Evolutionary conservation across 2,329 filamentous ascomycete genomes (phyloP).

Genomic region (Paecilomyces sp.): DNA sequence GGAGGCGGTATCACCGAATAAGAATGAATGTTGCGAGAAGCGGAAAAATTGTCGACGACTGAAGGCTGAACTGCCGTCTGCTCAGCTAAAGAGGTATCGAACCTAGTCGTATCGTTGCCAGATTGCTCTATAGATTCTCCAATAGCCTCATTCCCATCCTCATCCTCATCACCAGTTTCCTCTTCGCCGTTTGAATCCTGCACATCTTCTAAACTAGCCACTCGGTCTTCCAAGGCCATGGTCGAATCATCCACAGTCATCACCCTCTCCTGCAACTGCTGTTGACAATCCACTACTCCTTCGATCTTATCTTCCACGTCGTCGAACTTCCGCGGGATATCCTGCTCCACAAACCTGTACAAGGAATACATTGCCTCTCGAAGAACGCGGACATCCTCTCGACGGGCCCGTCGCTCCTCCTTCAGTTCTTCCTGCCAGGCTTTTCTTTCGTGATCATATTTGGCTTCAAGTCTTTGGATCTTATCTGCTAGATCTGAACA

Average conservation of each 20-base stretch:
- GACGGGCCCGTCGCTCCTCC: slow-evolving; percentile 16
- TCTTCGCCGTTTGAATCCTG: neutral
- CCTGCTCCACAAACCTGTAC: slow-evolving; percentile 17
- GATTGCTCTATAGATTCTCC: neutral
- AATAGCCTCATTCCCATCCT: neutral
- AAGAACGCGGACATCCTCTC: slow-evolving; percentile 18
- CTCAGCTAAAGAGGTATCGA: neutral
- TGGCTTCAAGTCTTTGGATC: slow-evolving; percentile 16
- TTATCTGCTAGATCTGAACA: slow-evolving; percentile 12
- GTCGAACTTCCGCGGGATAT: slow-evolving; percentile 17
- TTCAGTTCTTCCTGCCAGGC: slow-evolving; percentile 13
- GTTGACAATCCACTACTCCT: slow-evolving; percentile 16
- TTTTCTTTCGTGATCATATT: slow-evolving; percentile 15
- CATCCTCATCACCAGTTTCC: neutral
- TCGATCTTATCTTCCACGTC: slow-evolving; percentile 20
- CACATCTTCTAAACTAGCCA: slow-evolving; percentile 14
- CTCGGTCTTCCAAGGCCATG: slow-evolving; percentile 12
- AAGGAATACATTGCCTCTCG: slow-evolving; percentile 21
- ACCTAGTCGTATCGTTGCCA: neutral
- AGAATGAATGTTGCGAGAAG: neutral
- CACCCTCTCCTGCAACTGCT: slow-evolving; percentile 17
- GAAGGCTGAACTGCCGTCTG: neutral
- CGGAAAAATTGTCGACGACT: neutral
- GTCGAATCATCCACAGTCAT: slow-evolving; percentile 18
- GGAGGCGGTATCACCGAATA: neutral